phyloP scores from a whole-genome alignment of 768 basidiomycete genomes.

The Termitomyces sp. region DNA sequence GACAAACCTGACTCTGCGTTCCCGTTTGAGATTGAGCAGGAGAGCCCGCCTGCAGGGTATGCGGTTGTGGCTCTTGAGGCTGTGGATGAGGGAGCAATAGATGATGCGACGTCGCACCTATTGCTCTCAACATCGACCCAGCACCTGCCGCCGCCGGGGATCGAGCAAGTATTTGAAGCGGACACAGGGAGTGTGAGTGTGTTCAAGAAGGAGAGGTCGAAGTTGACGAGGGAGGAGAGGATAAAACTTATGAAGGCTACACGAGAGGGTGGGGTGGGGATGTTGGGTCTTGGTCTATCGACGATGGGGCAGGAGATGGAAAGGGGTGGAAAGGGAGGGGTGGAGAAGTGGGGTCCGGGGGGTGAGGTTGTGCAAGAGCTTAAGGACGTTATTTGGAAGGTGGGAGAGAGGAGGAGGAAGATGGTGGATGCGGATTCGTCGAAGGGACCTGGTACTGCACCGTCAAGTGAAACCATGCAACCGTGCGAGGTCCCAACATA shows the following conservation, averaged over 20 bases:
- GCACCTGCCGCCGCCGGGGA: conserved; percentile 61
- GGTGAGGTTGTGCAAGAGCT: conserved; percentile 82
- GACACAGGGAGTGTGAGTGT: conserved; percentile 41
- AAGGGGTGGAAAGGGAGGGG: conserved; percentile 12
- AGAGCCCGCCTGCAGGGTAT: conserved; percentile 11
- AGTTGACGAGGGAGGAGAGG: conserved; percentile 71
- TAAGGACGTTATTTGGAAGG: conserved; percentile 86
- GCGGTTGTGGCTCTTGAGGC: conserved; percentile 26
- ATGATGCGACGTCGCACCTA: conserved; percentile 51
- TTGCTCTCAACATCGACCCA: conserved; percentile 46
- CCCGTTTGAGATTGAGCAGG: conserved; percentile 29
- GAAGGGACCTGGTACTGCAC: background rate
- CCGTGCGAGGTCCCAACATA: background rate
- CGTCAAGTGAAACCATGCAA: background rate
- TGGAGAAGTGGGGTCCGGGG: conserved; percentile 65
- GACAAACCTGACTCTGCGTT: conserved; percentile 47
- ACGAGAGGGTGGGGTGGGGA: conserved; percentile 40
- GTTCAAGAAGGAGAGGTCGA: conserved; percentile 56
- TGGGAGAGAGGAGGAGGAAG: conserved; percentile 64
- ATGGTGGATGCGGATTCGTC: conserved; percentile 29
- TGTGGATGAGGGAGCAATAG: conserved; percentile 26
- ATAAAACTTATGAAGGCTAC: conserved; percentile 56
- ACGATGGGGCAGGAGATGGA: conserved; percentile 12
- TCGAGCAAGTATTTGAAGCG: conserved; percentile 83
- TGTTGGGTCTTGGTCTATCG: conserved; percentile 23